Conservation (phyloP, 2,329 filamentous ascomycete genomes). For the Cephalotrichum gorgonifer region DNA sequence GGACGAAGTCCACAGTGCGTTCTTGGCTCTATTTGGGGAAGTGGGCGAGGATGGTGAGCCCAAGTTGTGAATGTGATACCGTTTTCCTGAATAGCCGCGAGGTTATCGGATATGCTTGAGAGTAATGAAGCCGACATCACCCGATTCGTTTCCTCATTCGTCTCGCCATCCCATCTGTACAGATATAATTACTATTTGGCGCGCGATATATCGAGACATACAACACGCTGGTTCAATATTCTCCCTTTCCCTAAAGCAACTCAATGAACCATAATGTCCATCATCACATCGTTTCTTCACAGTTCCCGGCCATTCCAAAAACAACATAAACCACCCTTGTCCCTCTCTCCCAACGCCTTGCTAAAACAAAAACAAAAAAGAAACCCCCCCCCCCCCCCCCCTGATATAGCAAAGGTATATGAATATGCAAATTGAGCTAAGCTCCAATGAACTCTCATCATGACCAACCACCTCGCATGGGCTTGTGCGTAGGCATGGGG, state of each 20-base stretch:
- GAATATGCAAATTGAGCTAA: background rate
- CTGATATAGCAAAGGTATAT: background rate
- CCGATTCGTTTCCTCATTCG: too few relatives aligned
- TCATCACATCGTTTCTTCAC: too few relatives aligned
- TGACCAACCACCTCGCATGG: slow-evolving; percentile 1
- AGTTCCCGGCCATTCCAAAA: too few relatives aligned
- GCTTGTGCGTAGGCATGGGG: slow-evolving; percentile 21
- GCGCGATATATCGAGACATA: too few relatives aligned
- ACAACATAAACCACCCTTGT: too few relatives aligned
- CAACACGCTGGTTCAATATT: too few relatives aligned
- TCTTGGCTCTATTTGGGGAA: slow-evolving; percentile 71
- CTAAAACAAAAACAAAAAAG: slow-evolving; percentile 6
- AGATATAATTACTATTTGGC: too few relatives aligned
- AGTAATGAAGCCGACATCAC: too few relatives aligned
- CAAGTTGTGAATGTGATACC: slow-evolving; percentile 21
- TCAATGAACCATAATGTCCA: too few relatives aligned
- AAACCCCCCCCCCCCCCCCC: background rate
- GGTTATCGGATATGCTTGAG: too few relatives aligned
- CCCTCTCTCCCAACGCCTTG: slow-evolving; percentile 7
- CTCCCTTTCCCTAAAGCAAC: too few relatives aligned
- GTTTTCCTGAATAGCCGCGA: background rate
- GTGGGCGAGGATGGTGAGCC: slow-evolving; percentile 31
- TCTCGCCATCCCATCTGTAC: too few relatives aligned
- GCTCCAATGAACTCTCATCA: background rate
- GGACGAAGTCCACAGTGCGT: slow-evolving; percentile 76